Evolutionary conservation across 768 basidiomycete species (phyloP).

Genomic region (Tricholoma bakamatsutake): DNA sequence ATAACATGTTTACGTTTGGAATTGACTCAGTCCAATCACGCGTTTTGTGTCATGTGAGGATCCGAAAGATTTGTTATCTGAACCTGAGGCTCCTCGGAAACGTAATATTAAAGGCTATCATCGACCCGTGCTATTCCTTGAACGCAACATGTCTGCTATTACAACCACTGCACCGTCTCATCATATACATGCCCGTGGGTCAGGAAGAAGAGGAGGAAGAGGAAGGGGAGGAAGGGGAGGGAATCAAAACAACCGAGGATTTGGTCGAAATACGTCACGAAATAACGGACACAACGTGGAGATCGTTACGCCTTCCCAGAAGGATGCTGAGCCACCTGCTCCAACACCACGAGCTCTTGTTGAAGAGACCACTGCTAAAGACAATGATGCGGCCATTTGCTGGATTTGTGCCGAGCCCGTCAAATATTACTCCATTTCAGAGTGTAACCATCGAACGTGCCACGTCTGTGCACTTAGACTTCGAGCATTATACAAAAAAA

Average conservation of each 20-base stretch:
- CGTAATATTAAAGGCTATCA: no score
- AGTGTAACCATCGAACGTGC: conserved; percentile 93
- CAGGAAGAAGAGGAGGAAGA: conserved; percentile 7
- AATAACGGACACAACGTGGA: conserved; percentile 3
- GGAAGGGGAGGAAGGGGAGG: conserved; percentile 9
- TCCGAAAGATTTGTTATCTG: no score
- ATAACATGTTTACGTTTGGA: background rate
- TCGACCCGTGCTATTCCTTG: background rate
- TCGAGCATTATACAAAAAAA: conserved; percentile 89
- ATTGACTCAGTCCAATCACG: background rate
- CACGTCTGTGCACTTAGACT: conserved; percentile 89
- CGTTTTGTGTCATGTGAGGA: background rate
- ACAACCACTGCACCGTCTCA: conserved; percentile 2
- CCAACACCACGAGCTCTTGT: background rate
- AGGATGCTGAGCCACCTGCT: background rate
- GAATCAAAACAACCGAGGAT: conserved; percentile 3
- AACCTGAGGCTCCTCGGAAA: no score
- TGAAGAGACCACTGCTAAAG: conserved; percentile 13
- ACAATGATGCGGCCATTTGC: conserved; percentile 49
- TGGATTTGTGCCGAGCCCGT: conserved; percentile 95
- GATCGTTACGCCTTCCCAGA: background rate
- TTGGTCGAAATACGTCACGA: conserved; percentile 6
- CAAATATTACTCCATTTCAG: conserved; percentile 82
- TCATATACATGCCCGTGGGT: conserved; percentile 5
- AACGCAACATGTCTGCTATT: conserved; percentile 6